phyloP scores from a whole-genome alignment of 495 filamentous ascomycete genomes.

The Trichoderma erinaceum region DNA sequence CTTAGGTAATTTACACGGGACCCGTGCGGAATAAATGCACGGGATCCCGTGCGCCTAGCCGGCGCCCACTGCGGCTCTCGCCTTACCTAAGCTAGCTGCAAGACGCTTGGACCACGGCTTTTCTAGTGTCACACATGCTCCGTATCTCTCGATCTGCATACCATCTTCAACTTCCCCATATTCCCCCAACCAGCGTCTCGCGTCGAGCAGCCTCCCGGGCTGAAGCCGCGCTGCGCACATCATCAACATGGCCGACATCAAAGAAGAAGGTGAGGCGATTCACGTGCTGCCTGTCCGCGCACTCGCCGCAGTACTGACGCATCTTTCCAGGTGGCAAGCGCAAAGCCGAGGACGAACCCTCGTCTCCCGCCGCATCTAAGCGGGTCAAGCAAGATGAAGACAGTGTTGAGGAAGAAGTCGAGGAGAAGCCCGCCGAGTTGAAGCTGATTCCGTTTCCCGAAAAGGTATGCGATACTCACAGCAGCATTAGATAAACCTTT shows the following conservation, averaged over 20 bases:
- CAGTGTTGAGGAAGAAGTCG: slow-evolving; percentile 44
- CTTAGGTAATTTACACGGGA: too few species aligned
- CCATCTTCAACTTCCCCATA: slow-evolving; percentile 4
- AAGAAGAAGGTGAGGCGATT: slow-evolving; percentile 37
- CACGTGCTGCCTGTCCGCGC: not conserved
- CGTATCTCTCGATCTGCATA: not conserved
- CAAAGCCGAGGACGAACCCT: slow-evolving; percentile 67
- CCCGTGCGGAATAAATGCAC: too few species aligned
- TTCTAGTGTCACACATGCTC: not conserved
- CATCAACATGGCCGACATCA: not conserved
- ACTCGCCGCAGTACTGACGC: not conserved
- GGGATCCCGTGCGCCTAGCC: too few species aligned
- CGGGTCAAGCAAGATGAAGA: slow-evolving; percentile 54
- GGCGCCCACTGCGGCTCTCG: not conserved
- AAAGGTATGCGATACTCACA: slow-evolving; percentile 48
- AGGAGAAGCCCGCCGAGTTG: slow-evolving; percentile 38
- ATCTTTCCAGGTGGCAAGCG: slow-evolving; percentile 59
- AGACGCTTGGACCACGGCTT: not conserved
- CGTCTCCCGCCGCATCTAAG: slow-evolving; percentile 57
- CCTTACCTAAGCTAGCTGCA: not conserved
- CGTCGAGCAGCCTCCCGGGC: not conserved
- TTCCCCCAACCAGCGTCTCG: not conserved
- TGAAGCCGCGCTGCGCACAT: not conserved
- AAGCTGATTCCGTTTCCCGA: slow-evolving; percentile 75
- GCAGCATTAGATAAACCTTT: not conserved